Base-by-base conservation (phyloP, 257 asterid species). In the Solanum paucissectum region DNA sequence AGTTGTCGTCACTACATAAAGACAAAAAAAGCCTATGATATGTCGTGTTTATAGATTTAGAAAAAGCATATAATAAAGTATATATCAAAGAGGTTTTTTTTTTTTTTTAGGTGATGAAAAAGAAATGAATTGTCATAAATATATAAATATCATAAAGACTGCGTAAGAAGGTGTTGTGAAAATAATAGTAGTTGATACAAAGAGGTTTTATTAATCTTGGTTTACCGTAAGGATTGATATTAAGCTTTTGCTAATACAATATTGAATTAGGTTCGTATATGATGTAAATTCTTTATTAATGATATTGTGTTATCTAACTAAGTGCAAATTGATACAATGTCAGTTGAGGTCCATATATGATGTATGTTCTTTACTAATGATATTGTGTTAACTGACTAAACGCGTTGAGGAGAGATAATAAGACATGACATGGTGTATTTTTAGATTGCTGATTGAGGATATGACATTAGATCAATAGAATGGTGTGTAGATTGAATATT, bases 401-500 rank as follows among this genome's bases (percentile, higher is more conserved):
- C 0, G 1, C 64, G 0, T 55, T 18, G 0, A 16, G 4, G n/a
- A 18, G 64, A 55, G 4, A 16, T 55, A 7, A 52, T 55, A 0
- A 0, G 0, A 18, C n/a, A 55, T 16, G 10, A 0, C 9, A 55
- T 55, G 1, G 0, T 20, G 10, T 14, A 52, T 18, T 52, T 52
- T 52, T 18, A 52, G 0, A 52, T 52, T 52, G 23, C 0, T 52
- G 21, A 18, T 52, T 0, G 9, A 52, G n/a, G 4, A 52, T 49
- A 49, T 49, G 60, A 16, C 10, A 6, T 52, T 52, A 52, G 10
- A 1, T 0, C 0, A 1, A 16, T 5, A 16, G 0, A 52, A 49
- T 14, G 3, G n/a, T 2, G n/a, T 6, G 10, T 0, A 52, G 21
- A 14, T 6, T 0, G 0, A 0, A 0, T 52, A 18, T 52, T 18